Conservation (phyloP, 371 early-diverging fungal genomes). For the Mucor saturninus region DNA sequence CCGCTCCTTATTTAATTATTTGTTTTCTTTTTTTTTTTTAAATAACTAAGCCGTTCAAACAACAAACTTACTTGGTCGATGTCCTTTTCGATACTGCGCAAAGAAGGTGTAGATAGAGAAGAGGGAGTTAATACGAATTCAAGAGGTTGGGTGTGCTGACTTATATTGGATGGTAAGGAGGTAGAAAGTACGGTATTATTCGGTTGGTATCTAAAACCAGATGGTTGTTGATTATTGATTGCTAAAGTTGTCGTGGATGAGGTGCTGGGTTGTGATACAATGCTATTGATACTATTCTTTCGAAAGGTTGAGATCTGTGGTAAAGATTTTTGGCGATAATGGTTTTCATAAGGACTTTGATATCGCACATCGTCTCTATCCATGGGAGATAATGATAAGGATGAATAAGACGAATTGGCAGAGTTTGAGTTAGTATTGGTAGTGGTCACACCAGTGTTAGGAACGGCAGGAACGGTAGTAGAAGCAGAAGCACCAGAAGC, state of each 20-base stretch:
- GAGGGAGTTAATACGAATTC: conserved; percentile 5
- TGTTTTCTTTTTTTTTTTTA: conserved; percentile 2
- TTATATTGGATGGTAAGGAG: not conserved
- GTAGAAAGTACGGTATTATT: not conserved
- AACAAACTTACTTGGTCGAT: conserved; percentile 31
- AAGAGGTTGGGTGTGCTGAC: not conserved
- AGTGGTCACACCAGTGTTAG: too few species aligned
- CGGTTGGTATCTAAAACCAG: conserved; percentile 3
- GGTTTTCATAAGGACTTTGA: conserved; percentile 1
- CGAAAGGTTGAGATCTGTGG: conserved; percentile 13
- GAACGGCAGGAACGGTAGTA: too few species aligned
- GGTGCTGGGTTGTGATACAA: not conserved
- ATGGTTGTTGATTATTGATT: not conserved
- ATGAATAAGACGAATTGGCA: conserved; percentile 2
- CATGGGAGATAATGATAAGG: not conserved
- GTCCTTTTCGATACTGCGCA: conserved; percentile 26
- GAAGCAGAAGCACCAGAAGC: not conserved
- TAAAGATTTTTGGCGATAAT: conserved; percentile 17
- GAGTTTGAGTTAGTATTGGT: not conserved
- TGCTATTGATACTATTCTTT: conserved; percentile 6
- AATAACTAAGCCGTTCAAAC: conserved; percentile 7
- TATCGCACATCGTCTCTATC: conserved; percentile 1
- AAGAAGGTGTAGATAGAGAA: conserved; percentile 12
- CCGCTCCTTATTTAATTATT: too few species aligned
- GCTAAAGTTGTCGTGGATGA: not conserved